Conservation (phyloP, 1,284 basidiomycete species). For the Fistulinella cinereoalba region DNA sequence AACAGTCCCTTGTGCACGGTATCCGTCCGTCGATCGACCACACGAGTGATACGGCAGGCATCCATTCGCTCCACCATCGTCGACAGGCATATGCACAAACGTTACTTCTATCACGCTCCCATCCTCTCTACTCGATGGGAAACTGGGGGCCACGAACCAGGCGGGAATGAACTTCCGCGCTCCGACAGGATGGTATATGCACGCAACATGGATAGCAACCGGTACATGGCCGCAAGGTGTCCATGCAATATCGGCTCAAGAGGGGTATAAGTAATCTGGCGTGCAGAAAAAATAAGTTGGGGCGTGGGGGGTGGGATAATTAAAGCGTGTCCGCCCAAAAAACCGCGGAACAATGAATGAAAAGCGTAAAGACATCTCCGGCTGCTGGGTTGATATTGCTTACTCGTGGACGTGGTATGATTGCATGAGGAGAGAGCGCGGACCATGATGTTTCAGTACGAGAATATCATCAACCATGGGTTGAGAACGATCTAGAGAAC, state of each 20-base stretch:
- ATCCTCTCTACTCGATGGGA: background rate
- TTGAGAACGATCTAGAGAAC: constrained; percentile 67
- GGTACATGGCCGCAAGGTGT: background rate
- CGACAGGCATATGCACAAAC: no score
- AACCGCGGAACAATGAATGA: background rate
- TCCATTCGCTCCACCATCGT: no score
- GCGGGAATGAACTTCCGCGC: background rate
- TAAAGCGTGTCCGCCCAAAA: constrained; percentile 10
- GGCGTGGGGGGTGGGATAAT: constrained; percentile 17
- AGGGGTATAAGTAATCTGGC: constrained; percentile 8
- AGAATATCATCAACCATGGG: constrained; percentile 79
- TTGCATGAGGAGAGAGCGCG: constrained; percentile 13
- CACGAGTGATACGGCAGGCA: no score
- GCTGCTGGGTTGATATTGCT: background rate
- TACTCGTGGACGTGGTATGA: background rate
- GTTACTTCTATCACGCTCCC: no score
- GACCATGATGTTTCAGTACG: constrained; percentile 45
- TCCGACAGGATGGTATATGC: constrained; percentile 22
- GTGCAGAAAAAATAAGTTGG: constrained; percentile 1
- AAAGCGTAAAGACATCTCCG: constrained; percentile 7
- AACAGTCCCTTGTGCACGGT: no score
- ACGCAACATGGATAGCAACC: background rate
- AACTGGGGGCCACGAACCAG: background rate
- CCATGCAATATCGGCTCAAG: constrained; percentile 17
- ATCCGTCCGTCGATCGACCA: no score